phyloP scores from a whole-genome alignment of 176 grass and related monocot genomes.

The Rhipidocladum racemiflorum region DNA sequence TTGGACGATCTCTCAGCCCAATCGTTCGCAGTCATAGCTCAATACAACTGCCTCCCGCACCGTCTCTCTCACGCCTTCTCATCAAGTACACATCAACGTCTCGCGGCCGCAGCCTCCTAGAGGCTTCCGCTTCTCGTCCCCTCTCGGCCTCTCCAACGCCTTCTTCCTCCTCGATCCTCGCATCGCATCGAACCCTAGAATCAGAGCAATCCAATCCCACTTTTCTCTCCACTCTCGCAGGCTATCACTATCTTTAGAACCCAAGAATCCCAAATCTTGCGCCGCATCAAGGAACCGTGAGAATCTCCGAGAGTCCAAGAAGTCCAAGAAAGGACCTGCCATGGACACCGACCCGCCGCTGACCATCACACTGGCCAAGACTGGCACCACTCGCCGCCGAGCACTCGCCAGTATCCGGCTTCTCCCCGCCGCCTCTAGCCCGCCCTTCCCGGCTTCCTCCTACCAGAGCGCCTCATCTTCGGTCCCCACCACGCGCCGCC shows the following conservation, averaged over 20 bases:
- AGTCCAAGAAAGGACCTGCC: no score
- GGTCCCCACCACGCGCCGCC: no score
- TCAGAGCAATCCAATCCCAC: background rate
- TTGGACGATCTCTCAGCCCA: no score
- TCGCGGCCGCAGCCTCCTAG: no score
- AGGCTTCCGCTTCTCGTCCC: background rate
- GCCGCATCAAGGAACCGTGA: no score
- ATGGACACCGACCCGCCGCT: constrained; percentile 50
- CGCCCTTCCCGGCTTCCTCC: constrained; percentile 43
- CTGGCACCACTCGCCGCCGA: constrained; percentile 33
- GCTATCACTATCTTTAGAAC: background rate
- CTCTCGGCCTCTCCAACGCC: background rate
- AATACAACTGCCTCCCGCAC: no score
- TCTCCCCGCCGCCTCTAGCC: background rate
- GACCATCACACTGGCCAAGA: background rate
- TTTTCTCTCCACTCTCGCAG: background rate
- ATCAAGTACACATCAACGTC: no score
- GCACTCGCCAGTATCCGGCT: constrained; percentile 32
- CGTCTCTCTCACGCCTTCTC: no score
- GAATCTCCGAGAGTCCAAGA: no score
- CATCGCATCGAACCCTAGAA: background rate
- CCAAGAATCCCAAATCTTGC: background rate
- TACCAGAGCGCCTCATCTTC: constrained; percentile 68
- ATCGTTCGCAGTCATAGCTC: no score
- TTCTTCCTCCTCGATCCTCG: constrained; percentile 1